These are phyloP conservation scores for Ceratocystis alfenasii DNA, from an alignment of 2,329 filamentous ascomycete species.

Conservation along the genomic window DNA sequence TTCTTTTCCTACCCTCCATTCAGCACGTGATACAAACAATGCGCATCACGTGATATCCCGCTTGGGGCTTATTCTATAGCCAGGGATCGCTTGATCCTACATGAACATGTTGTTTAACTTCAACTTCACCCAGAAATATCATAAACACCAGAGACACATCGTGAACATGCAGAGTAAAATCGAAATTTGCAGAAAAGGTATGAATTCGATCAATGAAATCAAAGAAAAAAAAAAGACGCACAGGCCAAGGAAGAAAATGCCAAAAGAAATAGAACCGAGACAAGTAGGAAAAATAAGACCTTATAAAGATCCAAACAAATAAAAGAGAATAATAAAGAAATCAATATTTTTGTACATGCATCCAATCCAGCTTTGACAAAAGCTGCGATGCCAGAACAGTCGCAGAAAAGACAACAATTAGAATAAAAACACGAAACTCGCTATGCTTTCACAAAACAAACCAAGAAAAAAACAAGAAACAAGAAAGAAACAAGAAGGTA, in stretches of 20 bases:
- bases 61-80: background rate
- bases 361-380: background rate
- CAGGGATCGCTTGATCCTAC: slow-evolving; percentile 2
- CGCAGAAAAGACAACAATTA: background rate
- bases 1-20: no score
- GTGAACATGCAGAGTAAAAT: background rate
- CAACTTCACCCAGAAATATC: background rate
- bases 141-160: background rate
- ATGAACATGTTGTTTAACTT: background rate
- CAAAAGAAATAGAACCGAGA: background rate
- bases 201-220: slow-evolving; percentile 6
- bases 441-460: slow-evolving; percentile 32
- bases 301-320: background rate
- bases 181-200: background rate
- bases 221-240: slow-evolving; percentile 2
- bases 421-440: slow-evolving; percentile 28
- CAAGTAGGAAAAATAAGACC: background rate
- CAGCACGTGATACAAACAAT: background rate
- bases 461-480: slow-evolving; percentile 23
- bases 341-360: slow-evolving; percentile 14
- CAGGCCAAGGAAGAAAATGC: background rate
- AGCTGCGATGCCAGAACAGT: background rate
- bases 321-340: background rate
- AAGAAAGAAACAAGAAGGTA: slow-evolving; percentile 23
- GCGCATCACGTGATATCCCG: background rate